These are phyloP conservation scores for Monilinia polystroma DNA, from an alignment of 2,329 filamentous ascomycete genomes.

Conservation along the genomic window DNA sequence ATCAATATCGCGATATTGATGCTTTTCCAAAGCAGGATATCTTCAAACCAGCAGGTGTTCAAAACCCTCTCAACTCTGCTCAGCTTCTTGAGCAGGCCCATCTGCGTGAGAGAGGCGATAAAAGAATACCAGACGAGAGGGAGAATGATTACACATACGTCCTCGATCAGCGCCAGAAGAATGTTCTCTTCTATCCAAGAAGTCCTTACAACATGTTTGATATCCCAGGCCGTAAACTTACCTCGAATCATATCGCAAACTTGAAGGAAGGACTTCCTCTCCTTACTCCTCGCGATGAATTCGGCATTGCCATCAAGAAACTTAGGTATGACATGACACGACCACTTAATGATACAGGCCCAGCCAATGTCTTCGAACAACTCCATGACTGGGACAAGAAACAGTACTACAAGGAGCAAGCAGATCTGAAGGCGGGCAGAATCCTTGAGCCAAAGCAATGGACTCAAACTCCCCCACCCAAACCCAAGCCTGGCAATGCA, in stretches of 20 bases:
- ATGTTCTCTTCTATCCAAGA: not conserved
- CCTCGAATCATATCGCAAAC: not conserved
- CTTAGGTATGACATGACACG: not conserved
- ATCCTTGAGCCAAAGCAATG: constrained; percentile 24
- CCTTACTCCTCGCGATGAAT: constrained; percentile 6
- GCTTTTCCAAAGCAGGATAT: constrained; percentile 10
- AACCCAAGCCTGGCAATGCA: constrained; percentile 25
- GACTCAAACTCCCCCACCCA: constrained; percentile 24
- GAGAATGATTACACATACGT: constrained; percentile 10
- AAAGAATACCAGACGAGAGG: not conserved
- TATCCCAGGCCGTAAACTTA: not conserved
- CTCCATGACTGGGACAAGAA: constrained; percentile 13
- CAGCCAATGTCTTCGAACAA: constrained; percentile 8
- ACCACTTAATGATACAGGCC: not conserved
- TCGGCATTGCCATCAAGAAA: constrained; percentile 1
- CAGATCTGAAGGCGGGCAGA: not conserved
- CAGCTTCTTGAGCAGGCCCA: constrained; percentile 4
- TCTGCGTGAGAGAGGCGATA: not conserved
- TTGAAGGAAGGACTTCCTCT: constrained; percentile 5
- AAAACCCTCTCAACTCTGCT: constrained; percentile 14
- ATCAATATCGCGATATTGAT: constrained; percentile 3
- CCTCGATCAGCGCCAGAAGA: not conserved
- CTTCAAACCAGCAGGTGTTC: constrained; percentile 12
- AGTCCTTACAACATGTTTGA: constrained; percentile 10
- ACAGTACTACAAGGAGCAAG: constrained; percentile 1